These are phyloP conservation scores for Pulveroboletus sp. DNA, from an alignment of 768 basidiomycete species.

Conservation along the genomic window DNA sequence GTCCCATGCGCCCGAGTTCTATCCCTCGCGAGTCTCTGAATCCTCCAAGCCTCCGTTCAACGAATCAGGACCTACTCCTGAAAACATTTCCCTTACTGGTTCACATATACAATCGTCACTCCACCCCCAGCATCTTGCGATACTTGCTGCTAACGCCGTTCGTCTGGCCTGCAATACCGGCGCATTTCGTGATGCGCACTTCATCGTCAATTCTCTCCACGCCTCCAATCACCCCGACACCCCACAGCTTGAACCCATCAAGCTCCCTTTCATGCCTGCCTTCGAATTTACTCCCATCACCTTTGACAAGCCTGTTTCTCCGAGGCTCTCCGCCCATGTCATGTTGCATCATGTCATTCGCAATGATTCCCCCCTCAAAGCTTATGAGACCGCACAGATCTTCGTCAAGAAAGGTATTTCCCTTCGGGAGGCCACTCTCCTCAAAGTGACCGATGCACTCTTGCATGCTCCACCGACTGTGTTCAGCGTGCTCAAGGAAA, in stretches of 20 bases:
- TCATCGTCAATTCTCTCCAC: constrained; percentile 55
- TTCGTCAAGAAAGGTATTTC: constrained; percentile 53
- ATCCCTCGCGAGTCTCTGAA: neutral
- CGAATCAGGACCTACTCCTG: neutral
- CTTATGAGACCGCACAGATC: constrained; percentile 42
- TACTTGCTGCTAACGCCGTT: constrained; percentile 48
- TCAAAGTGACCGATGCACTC: constrained; percentile 32
- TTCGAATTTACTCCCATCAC: constrained; percentile 39
- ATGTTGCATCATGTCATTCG: constrained; percentile 64
- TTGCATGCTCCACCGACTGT: constrained; percentile 23
- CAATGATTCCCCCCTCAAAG: constrained; percentile 42
- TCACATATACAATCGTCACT: neutral
- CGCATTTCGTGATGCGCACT: constrained; percentile 47
- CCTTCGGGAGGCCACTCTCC: constrained; percentile 46
- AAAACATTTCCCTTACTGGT: neutral
- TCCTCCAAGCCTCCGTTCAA: neutral
- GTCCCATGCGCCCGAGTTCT: neutral
- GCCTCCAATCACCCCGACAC: constrained; percentile 32
- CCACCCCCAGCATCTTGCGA: constrained; percentile 12
- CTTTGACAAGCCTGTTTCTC: constrained; percentile 49
- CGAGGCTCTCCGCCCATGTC: constrained; percentile 56
- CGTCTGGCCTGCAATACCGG: constrained; percentile 40
- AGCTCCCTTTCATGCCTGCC: constrained; percentile 23
- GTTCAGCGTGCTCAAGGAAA: constrained; percentile 15
- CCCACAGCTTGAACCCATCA: constrained; percentile 4